Percentiles rank a stretch among this genome's conserved stretches.
Evolutionary conservation across 371 early-diverging fungal genomes (phyloP).

Genomic region (Lichtheimia ornata): DNA sequence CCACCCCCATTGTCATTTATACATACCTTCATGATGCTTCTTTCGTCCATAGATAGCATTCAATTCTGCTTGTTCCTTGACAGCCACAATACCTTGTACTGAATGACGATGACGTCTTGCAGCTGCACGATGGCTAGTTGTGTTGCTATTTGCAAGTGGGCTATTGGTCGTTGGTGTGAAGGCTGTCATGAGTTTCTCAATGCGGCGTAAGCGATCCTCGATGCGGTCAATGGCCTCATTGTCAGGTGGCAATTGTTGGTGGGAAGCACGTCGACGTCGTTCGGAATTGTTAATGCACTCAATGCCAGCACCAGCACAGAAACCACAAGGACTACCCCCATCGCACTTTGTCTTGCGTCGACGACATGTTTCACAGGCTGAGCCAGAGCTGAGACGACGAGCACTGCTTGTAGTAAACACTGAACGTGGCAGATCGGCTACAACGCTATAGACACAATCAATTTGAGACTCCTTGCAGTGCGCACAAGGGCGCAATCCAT

Average conservation of each 20-base stretch:
- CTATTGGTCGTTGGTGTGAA: constrained; percentile 33
- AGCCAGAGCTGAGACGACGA: constrained; percentile 48
- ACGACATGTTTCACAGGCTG: constrained; percentile 55
- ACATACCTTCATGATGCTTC: constrained; percentile 2
- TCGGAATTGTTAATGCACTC: constrained; percentile 53
- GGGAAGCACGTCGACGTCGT: constrained; percentile 27
- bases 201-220: constrained; percentile 49
- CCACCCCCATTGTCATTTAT: constrained; percentile 8
- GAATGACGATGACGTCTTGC: constrained; percentile 47
- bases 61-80: constrained; percentile 44
- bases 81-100: constrained; percentile 46
- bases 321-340: constrained; percentile 49
- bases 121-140: constrained; percentile 8
- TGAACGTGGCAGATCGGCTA: constrained; percentile 29
- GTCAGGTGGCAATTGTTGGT: constrained; percentile 5
- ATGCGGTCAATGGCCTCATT: constrained; percentile 48
- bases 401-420: constrained; percentile 38
- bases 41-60: constrained; percentile 22
- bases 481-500: constrained; percentile 28
- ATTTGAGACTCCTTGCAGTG: constrained; percentile 18
- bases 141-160: constrained; percentile 7
- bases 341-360: constrained; percentile 57
- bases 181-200: constrained; percentile 51
- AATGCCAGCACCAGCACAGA: constrained; percentile 41
- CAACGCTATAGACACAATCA: constrained; percentile 31